phyloP scores from a whole-genome alignment of 371 early-diverging fungal species.

The Apophysomyces elegans region DNA sequence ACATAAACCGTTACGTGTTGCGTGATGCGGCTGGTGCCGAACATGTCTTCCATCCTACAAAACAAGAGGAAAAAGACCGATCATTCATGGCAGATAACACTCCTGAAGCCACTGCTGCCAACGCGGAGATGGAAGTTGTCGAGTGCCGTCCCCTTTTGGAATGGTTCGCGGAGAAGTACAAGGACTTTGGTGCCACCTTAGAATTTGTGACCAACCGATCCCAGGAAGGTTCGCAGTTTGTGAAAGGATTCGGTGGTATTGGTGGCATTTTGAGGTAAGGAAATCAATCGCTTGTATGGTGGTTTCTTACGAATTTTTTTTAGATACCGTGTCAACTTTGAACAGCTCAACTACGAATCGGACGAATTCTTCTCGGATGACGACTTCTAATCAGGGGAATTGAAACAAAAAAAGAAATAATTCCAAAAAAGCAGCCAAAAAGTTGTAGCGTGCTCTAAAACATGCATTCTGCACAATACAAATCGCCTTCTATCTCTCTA shows the following conservation, averaged over 20 bases:
- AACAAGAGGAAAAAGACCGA: slow-evolving; percentile 79
- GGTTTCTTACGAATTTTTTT: background rate
- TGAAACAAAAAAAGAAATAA: slow-evolving; percentile 8
- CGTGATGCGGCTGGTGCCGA: slow-evolving; percentile 68
- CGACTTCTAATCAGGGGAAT: slow-evolving; percentile 24
- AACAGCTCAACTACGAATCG: slow-evolving; percentile 59
- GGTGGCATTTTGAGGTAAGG: slow-evolving; percentile 69
- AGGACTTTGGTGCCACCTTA: slow-evolving; percentile 87
- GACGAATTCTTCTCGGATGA: slow-evolving; percentile 56
- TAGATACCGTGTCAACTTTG: slow-evolving; percentile 93
- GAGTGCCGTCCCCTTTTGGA: slow-evolving; percentile 84
- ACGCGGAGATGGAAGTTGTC: slow-evolving; percentile 73
- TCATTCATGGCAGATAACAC: slow-evolving; percentile 32
- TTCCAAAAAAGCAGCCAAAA: background rate
- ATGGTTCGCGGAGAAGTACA: slow-evolving; percentile 97
- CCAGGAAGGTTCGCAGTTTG: slow-evolving; percentile 97
- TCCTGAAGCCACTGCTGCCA: slow-evolving; percentile 47
- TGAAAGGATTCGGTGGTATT: slow-evolving; percentile 98
- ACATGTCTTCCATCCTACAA: slow-evolving; percentile 70
- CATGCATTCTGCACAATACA: slow-evolving; percentile 9
- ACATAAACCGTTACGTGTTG: slow-evolving; percentile 67
- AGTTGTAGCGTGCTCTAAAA: background rate
- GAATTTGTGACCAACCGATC: slow-evolving; percentile 96
- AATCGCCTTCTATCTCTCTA: background rate
- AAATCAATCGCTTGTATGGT: background rate